Conservation (phyloP, 2,329 filamentous ascomycete genomes). For the Epichloe glyceriae region DNA sequence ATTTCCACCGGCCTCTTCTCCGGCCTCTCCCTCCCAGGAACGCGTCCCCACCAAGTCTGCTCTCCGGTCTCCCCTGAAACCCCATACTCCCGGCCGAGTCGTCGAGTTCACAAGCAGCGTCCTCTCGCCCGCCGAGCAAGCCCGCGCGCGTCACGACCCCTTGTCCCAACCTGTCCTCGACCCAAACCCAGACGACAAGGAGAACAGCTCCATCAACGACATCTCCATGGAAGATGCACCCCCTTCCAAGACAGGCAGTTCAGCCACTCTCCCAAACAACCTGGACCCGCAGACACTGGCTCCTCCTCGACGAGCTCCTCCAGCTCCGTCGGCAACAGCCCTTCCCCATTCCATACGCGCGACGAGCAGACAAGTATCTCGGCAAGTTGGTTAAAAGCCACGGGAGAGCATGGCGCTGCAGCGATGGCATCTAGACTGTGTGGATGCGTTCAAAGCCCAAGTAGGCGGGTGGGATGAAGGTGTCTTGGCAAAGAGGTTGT, state of each 20-base stretch:
- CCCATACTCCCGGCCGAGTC: slow-evolving; percentile 43
- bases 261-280: slow-evolving; percentile 25
- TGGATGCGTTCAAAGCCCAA: slow-evolving; percentile 37
- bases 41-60: slow-evolving; percentile 43
- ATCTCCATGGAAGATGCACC: slow-evolving; percentile 17
- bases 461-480: slow-evolving; percentile 38
- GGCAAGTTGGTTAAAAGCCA: slow-evolving; percentile 36
- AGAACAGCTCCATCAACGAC: slow-evolving; percentile 17
- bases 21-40: slow-evolving; percentile 36
- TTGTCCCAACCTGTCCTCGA: slow-evolving; percentile 3
- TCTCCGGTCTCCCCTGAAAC: slow-evolving; percentile 43
- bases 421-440: slow-evolving; percentile 44
- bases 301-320: slow-evolving; percentile 37
- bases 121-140: slow-evolving; percentile 31
- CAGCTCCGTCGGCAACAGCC: slow-evolving; percentile 32
- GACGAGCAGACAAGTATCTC: slow-evolving; percentile 24
- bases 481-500: slow-evolving; percentile 37
- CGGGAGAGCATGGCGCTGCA: slow-evolving; percentile 35
- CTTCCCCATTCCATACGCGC: slow-evolving; percentile 17
- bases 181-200: slow-evolving; percentile 17
- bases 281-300: slow-evolving; percentile 42
- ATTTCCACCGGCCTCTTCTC: slow-evolving; percentile 24
- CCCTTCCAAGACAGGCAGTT: slow-evolving; percentile 1
- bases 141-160: slow-evolving; percentile 17
- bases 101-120: slow-evolving; percentile 44